Evolutionary conservation across 306 rosid species (phyloP).

Genomic region (Hippophae tibetana): DNA sequence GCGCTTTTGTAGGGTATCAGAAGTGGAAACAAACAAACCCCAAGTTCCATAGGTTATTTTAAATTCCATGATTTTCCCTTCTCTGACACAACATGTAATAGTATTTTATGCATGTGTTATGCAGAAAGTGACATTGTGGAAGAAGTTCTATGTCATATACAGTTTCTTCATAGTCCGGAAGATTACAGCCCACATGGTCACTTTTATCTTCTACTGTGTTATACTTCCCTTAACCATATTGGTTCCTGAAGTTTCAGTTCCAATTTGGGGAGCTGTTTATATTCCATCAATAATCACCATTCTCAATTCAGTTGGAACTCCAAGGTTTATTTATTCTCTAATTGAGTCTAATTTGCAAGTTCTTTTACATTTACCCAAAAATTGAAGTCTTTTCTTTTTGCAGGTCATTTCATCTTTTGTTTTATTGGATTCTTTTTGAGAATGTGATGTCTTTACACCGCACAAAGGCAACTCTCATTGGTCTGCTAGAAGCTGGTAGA

Average conservation of each 20-base stretch:
- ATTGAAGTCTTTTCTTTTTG: neutral
- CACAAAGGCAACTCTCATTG: conserved; percentile 50
- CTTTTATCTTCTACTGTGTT: conserved; percentile 55
- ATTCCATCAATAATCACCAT: conserved; percentile 58
- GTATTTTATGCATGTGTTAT: neutral
- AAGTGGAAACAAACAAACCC: no score
- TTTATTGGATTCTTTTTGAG: conserved; percentile 70
- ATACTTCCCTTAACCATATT: conserved; percentile 53
- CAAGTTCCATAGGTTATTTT: neutral
- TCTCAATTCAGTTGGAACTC: conserved; percentile 65
- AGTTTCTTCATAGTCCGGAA: conserved; percentile 64
- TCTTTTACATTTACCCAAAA: neutral
- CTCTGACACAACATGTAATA: neutral
- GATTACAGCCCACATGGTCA: conserved; percentile 54
- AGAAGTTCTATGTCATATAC: conserved; percentile 65
- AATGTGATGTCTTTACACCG: conserved; percentile 66
- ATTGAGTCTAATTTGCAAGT: no score
- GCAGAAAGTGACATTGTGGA: conserved; percentile 61
- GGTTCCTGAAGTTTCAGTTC: conserved; percentile 61
- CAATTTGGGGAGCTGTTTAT: conserved; percentile 69
- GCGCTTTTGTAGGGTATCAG: no score
- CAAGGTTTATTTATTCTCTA: conserved; percentile 29
- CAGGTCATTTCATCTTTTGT: conserved; percentile 56
- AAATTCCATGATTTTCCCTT: neutral
- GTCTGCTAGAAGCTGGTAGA: conserved; percentile 51